Percentiles rank a stretch among this genome's conserved stretches.
These are phyloP conservation scores for Albatrellus ellisii DNA, from an alignment of 768 basidiomycete genomes.

Conservation along the genomic window DNA sequence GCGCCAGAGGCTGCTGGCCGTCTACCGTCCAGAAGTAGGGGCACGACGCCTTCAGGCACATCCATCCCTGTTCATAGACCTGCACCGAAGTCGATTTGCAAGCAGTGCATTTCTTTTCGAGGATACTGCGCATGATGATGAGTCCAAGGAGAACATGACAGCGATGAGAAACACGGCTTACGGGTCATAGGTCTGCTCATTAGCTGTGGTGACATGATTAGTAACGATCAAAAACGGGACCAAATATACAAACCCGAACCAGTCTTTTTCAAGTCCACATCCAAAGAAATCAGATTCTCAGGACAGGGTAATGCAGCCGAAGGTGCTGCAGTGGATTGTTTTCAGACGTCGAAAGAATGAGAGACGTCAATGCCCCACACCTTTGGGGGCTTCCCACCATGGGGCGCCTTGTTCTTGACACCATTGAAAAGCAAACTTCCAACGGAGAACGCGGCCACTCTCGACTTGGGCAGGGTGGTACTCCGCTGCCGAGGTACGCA, in stretches of 20 bases:
- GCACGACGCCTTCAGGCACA: slow-evolving; percentile 51
- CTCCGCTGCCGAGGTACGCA: slow-evolving; percentile 34
- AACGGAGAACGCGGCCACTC: slow-evolving; percentile 47
- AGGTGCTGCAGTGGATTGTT: background rate
- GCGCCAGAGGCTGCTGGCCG: slow-evolving; percentile 16
- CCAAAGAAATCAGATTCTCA: no score
- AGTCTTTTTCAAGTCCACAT: no score
- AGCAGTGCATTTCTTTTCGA: slow-evolving; percentile 20
- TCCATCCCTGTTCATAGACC: slow-evolving; percentile 45
- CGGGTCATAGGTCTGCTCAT: background rate
- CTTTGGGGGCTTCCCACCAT: slow-evolving; percentile 35
- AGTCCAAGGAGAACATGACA: background rate
- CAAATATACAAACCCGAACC: no score
- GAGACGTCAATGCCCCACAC: background rate
- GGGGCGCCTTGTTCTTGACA: slow-evolving; percentile 53
- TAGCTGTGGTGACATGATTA: no score
- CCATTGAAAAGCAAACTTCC: slow-evolving; percentile 81
- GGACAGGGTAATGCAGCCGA: no score
- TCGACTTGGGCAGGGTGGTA: slow-evolving; percentile 36
- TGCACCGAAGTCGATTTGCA: slow-evolving; percentile 35
- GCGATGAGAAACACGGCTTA: background rate
- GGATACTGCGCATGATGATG: background rate
- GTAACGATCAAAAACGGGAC: no score
- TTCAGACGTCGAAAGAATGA: background rate
- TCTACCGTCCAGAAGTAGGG: slow-evolving; percentile 36